Conservation (phyloP, 768 basidiomycete species). For the Tricholoma saponaceum region DNA sequence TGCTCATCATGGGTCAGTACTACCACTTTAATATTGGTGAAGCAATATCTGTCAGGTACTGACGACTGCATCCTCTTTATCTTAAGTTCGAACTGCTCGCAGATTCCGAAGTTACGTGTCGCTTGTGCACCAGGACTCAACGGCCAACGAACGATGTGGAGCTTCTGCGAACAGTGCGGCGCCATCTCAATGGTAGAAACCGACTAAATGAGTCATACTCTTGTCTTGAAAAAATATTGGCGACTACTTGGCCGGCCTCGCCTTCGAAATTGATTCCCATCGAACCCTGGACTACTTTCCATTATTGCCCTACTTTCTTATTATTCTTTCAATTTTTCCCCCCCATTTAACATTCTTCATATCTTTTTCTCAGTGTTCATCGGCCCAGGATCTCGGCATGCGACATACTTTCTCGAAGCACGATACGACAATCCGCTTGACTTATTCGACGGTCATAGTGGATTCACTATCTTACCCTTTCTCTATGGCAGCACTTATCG, state of each 20-base stretch:
- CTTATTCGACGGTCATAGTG: slow-evolving; percentile 13
- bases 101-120: slow-evolving; percentile 80
- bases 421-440: slow-evolving; percentile 2
- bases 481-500: slow-evolving; percentile 19
- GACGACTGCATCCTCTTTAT: slow-evolving; percentile 2
- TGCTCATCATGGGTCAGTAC: slow-evolving; percentile 67
- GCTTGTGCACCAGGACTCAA: slow-evolving; percentile 68
- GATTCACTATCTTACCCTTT: slow-evolving; percentile 19
- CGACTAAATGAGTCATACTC: slow-evolving; percentile 37
- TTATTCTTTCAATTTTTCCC: no score
- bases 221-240: neutral
- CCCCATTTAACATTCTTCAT: neutral
- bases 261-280: neutral
- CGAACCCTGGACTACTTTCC: neutral
- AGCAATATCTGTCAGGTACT: neutral
- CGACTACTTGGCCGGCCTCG: neutral
- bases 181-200: slow-evolving; percentile 85
- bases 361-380: neutral
- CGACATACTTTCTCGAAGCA: neutral
- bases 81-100: slow-evolving; percentile 60
- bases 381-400: neutral
- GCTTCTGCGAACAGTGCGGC: slow-evolving; percentile 84
- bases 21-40: neutral
- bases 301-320: slow-evolving; percentile 18
- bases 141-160: slow-evolving; percentile 82